phyloP scores from a whole-genome alignment of 768 basidiomycete species.

The Rhizopogon vesiculosus region DNA sequence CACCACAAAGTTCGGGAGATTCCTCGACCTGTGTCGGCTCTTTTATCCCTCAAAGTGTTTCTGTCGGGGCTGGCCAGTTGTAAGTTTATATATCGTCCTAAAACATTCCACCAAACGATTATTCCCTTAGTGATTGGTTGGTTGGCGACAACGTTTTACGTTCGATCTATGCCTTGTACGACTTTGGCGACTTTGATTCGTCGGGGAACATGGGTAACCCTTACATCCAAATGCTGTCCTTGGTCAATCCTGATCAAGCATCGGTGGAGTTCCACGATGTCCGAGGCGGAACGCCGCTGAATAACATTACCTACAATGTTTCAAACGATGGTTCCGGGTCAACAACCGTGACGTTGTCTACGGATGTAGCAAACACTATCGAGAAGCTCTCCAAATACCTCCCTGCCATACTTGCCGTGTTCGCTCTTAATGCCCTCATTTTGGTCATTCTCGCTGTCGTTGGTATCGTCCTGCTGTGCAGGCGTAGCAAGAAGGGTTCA shows the following conservation, averaged over 20 bases:
- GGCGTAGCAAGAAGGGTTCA: slow-evolving; percentile 35
- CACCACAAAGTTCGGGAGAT: slow-evolving; percentile 42
- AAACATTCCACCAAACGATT: background rate
- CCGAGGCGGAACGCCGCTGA: slow-evolving; percentile 61
- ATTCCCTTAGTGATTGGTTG: slow-evolving; percentile 63
- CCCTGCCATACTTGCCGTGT: slow-evolving; percentile 70
- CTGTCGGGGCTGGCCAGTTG: slow-evolving; percentile 65
- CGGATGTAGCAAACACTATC: slow-evolving; percentile 53
- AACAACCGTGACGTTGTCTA: slow-evolving; percentile 48
- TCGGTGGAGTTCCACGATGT: slow-evolving; percentile 63
- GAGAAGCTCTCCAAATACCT: slow-evolving; percentile 60
- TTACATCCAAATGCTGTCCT: slow-evolving; percentile 69
- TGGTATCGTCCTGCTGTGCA: slow-evolving; percentile 51
- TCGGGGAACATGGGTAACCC: slow-evolving; percentile 67
- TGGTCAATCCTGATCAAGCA: slow-evolving; percentile 65
- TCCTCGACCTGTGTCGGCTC: slow-evolving; percentile 62
- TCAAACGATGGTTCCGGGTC: slow-evolving; percentile 39
- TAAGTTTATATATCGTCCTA: slow-evolving; percentile 27
- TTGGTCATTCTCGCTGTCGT: slow-evolving; percentile 52
- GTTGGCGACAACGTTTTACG: slow-evolving; percentile 82
- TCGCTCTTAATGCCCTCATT: slow-evolving; percentile 74
- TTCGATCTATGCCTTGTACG: slow-evolving; percentile 77
- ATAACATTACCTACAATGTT: slow-evolving; percentile 65
- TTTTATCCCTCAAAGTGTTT: slow-evolving; percentile 61
- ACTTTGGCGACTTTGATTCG: slow-evolving; percentile 75